Percentiles rank a stretch among this genome's conserved stretches.
Evolutionary conservation across 345 rosid genomes (phyloP).

Genomic region (Anastatica hierochuntica): DNA sequence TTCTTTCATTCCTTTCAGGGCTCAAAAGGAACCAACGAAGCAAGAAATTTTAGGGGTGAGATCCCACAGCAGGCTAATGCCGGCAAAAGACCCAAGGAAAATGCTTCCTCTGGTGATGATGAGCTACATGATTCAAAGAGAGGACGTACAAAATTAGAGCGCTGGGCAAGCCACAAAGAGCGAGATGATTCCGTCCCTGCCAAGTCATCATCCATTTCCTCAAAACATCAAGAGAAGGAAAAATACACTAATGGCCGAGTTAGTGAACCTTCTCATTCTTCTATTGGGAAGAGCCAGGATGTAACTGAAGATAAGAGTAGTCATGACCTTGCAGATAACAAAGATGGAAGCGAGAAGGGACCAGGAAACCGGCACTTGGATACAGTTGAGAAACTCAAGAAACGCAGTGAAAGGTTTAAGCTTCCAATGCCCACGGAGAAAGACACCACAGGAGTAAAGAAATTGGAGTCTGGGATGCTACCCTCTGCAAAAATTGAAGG

Average conservation of each 20-base stretch:
- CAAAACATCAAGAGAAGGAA: conserved; percentile 50
- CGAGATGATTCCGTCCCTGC: conserved; percentile 46
- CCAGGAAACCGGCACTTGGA: conserved; percentile 64
- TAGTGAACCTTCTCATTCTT: conserved; percentile 28
- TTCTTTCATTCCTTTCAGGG: conserved; percentile 43
- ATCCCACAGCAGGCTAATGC: conserved; percentile 34
- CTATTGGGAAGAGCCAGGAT: conserved; percentile 32
- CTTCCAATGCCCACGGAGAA: conserved; percentile 85
- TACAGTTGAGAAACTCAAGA: conserved; percentile 95
- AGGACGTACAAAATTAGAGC: conserved; percentile 84
- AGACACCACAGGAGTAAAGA: conserved; percentile 45
- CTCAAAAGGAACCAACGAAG: conserved; percentile 36
- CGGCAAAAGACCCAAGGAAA: conserved; percentile 49
- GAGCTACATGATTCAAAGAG: conserved; percentile 67
- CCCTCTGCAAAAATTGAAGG: conserved; percentile 49
- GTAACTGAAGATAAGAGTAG: conserved; percentile 36
- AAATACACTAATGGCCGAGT: conserved; percentile 35
- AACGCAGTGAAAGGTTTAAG: conserved; percentile 95
- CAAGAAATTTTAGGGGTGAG: conserved; percentile 31
- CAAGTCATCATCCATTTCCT: conserved; percentile 48
- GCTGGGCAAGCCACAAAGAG: conserved; percentile 93
- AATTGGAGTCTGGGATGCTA: conserved; percentile 45
- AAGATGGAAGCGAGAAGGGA: conserved; percentile 45
- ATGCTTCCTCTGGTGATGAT: conserved; percentile 67
- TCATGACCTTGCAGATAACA: conserved; percentile 37